Base-by-base conservation (phyloP, 2,329 filamentous ascomycete genomes). In the Cryphonectria parasitica region DNA sequence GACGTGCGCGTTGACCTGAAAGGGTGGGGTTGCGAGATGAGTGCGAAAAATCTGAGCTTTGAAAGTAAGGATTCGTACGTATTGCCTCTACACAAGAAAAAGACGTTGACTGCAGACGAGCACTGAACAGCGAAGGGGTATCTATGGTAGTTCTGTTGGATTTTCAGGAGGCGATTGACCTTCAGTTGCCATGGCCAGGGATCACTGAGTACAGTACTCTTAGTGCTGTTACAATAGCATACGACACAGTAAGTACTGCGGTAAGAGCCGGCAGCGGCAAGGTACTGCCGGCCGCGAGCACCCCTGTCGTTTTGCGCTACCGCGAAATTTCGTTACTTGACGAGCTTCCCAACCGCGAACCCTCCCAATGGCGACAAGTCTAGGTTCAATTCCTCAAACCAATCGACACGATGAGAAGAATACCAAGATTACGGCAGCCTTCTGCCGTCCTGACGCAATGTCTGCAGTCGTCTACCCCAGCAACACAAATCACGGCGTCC, bases 351-450 rank as follows among this genome's bases (percentile, higher is more conserved):
- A 31, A 25, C 15, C 41, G 41, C 17, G 63, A 28, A 39, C 25
- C 52, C 43, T 39, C 13, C 13, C 22, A 25, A 34, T 39, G 39
- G 52, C 17, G 52, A 64, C 39, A 43, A 11, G 10, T 22, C 39
- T 52, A 62, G 56, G 36, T 49, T 45, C 54, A 64, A 70, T 58
- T 39, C 43, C 34, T 17, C 22, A 28, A 11, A 25, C 11, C 65
- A 43, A 43, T 56, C 3, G 13, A 64, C 65, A 72, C 62, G 28
- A 72, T 72, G 71, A 66, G 66, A 62, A 72, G 71, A 63, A 72
- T 72, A 72, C 54, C 66, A 43, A 70, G 71, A 41, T 56, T 69
- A 68, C 68, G 64, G n/a, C 41, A 67, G 63, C 69, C 69, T 56
- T 68, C 71, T 63, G 66, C 58, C 52, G 69, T 64, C 25, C 56